Evolutionary conservation across 2,329 filamentous ascomycete species (phyloP).

Genomic region (Colletotrichum sp.): DNA sequence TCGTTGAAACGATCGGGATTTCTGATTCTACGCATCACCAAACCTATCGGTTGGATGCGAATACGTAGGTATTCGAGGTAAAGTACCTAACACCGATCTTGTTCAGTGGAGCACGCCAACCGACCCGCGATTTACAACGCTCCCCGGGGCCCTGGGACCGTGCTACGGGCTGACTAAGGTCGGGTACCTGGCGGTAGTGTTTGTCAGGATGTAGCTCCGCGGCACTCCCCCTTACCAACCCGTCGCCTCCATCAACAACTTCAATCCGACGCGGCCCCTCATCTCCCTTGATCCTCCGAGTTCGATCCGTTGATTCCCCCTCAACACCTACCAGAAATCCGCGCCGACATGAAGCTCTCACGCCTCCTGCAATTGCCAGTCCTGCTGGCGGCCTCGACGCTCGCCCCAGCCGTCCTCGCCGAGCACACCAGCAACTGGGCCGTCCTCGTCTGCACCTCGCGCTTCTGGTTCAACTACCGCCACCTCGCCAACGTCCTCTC

Average conservation of each 20-base stretch:
- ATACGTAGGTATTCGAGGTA: neutral
- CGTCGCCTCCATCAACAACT: neutral
- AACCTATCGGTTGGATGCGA: neutral
- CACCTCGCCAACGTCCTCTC: conserved; percentile 98
- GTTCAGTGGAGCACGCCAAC: neutral
- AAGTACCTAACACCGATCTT: neutral
- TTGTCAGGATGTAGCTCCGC: conserved; percentile 14
- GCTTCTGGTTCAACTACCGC: conserved; percentile 99
- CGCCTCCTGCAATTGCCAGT: conserved; percentile 48
- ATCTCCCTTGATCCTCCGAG: neutral
- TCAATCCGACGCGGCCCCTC: neutral
- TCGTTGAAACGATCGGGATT: neutral
- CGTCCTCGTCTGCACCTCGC: conserved; percentile 96
- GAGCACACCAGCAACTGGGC: conserved; percentile 99
- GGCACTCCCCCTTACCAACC: conserved; percentile 14
- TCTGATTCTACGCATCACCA: neutral
- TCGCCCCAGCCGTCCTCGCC: conserved; percentile 53
- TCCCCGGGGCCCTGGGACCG: neutral
- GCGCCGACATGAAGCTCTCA: conserved; percentile 55
- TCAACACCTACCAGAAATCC: too few species aligned
- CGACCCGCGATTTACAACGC: neutral
- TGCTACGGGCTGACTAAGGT: conserved; percentile 13
- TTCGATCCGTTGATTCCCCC: neutral
- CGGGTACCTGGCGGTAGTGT: neutral
- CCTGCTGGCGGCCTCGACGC: conserved; percentile 51